phyloP scores from a whole-genome alignment of 441 rosid species.

The Adansonia gregorii region DNA sequence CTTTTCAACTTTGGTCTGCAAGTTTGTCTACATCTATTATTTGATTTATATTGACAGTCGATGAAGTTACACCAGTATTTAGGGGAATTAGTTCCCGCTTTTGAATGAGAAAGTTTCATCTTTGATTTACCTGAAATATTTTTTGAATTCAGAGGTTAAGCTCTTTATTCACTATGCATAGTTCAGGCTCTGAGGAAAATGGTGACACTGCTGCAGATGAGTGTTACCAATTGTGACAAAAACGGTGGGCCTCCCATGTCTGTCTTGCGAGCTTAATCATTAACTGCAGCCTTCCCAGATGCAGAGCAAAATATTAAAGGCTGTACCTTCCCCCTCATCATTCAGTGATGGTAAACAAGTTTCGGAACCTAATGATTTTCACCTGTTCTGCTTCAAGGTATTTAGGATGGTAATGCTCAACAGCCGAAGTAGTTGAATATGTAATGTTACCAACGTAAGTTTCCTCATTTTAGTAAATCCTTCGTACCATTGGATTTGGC shows the following conservation, averaged over 20 bases:
- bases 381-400: neutral
- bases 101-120: neutral
- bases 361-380: neutral
- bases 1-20: slow-evolving; percentile 19
- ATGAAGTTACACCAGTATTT: neutral
- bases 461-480: neutral
- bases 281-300: neutral
- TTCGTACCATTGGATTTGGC: no score
- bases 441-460: neutral
- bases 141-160: neutral
- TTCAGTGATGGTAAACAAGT: neutral
- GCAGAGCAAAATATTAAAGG: neutral
- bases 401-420: neutral
- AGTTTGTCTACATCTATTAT: neutral
- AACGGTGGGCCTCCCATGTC: neutral
- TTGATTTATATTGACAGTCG: neutral
- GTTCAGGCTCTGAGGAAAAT: neutral
- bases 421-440: neutral
- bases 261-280: no score
- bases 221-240: neutral
- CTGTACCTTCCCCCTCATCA: neutral
- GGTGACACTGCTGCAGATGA: neutral
- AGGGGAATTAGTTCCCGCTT: neutral
- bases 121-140: neutral
- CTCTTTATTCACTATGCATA: neutral